phyloP scores from a whole-genome alignment of 176 grass and related monocot genomes.

The Oryza punctata region DNA sequence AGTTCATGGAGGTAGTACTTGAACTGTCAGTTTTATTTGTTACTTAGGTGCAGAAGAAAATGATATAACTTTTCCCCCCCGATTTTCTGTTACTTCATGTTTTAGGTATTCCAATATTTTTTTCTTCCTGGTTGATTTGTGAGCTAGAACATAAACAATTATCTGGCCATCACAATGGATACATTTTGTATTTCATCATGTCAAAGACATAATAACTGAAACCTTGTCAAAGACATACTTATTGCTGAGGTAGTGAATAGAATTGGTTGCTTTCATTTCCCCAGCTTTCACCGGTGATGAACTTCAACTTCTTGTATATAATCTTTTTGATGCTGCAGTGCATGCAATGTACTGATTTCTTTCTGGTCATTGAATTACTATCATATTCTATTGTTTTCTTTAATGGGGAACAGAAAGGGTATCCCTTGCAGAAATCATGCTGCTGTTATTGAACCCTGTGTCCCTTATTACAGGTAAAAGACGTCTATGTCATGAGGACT shows the following conservation, averaged over 20 bases:
- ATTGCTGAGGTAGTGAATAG: background rate
- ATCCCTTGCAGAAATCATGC: conserved; percentile 8
- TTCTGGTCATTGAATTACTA: too few species aligned
- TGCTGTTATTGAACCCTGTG: conserved; percentile 16
- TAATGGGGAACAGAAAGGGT: background rate
- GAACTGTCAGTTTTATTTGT: background rate
- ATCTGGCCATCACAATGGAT: background rate
- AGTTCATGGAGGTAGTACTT: background rate
- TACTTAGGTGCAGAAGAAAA: background rate
- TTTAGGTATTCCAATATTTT: background rate
- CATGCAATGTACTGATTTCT: conserved; percentile 2
- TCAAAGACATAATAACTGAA: background rate
- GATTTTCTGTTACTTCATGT: background rate
- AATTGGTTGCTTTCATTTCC: too few species aligned
- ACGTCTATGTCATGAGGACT: conserved; percentile 30
- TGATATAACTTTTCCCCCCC: background rate
- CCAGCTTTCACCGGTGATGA: background rate
- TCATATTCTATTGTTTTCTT: too few species aligned
- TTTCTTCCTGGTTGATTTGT: background rate
- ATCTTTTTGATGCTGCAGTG: background rate
- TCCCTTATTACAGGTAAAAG: conserved; percentile 13
- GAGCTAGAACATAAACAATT: background rate
- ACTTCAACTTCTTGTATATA: background rate
- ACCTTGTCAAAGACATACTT: background rate
- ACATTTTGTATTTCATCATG: background rate